Evolutionary conservation across 2,329 filamentous ascomycete genomes (phyloP).

Genomic region (Emergomyces orientalis): DNA sequence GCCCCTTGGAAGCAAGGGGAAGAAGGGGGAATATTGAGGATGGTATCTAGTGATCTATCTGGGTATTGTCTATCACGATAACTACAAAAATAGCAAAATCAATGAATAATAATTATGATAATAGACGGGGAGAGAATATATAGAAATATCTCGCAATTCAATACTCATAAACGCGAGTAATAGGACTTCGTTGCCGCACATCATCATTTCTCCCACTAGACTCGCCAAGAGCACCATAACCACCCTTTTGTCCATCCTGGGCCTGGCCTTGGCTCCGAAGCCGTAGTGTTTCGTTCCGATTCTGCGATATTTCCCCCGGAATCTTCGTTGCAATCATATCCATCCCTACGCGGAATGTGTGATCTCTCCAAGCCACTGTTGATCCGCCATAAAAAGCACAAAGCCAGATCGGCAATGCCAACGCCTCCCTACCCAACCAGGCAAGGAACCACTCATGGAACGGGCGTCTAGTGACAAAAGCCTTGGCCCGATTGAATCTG

Average conservation of each 20-base stretch:
- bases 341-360: conserved; percentile 67
- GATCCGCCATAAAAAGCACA: conserved; percentile 84
- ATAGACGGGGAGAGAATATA: not conserved
- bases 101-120: not conserved
- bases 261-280: not conserved
- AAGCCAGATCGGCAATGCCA: conserved; percentile 82
- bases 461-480: conserved; percentile 41
- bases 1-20: not conserved
- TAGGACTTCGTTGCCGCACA: conserved; percentile 2
- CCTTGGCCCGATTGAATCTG: conserved; percentile 19
- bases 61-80: not conserved
- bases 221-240: not conserved
- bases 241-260: not conserved
- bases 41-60: not conserved
- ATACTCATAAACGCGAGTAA: too few species aligned
- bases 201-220: not conserved
- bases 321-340: conserved; percentile 69
- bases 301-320: not conserved
- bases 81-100: not conserved
- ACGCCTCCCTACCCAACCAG: conserved; percentile 73
- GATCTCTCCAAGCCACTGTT: conserved; percentile 79
- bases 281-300: not conserved
- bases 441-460: conserved; percentile 66
- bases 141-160: not conserved
- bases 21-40: not conserved